Percentiles rank a stretch among this genome's conserved stretches.
These are phyloP conservation scores for Triadica sebifera DNA, from an alignment of 345 rosid species.

Conservation along the genomic window DNA sequence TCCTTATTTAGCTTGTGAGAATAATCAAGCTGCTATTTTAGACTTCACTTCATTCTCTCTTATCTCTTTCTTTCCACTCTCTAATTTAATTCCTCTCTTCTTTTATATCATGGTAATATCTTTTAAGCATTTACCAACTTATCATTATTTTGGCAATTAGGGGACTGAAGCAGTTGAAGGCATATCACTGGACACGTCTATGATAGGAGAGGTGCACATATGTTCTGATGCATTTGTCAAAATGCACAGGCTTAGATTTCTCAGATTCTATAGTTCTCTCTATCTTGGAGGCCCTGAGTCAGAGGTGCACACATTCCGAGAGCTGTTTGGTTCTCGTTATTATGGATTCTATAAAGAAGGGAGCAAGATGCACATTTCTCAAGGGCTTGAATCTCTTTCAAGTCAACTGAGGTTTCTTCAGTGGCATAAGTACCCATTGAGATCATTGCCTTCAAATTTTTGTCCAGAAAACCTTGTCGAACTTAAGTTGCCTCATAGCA, in stretches of 20 bases:
- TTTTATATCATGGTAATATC: not conserved
- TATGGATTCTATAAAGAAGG: not conserved
- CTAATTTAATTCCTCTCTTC: too few relatives aligned
- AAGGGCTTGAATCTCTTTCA: constrained; percentile 3
- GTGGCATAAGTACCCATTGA: constrained; percentile 9
- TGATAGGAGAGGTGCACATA: not conserved
- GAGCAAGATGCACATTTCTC: not conserved
- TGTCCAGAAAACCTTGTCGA: constrained; percentile 12
- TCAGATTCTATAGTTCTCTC: not conserved
- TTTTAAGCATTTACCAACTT: not conserved
- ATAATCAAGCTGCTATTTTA: too few relatives aligned
- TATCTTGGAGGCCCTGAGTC: not conserved
- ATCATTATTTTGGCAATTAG: not conserved
- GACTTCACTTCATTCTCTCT: too few relatives aligned
- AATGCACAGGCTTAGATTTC: constrained; percentile 14
- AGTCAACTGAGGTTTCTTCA: constrained; percentile 9
- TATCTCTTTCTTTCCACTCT: too few relatives aligned
- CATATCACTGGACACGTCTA: not conserved
- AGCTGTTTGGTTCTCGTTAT: not conserved
- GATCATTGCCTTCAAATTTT: constrained; percentile 5
- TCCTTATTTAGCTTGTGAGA: too few relatives aligned
- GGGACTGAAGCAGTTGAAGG: constrained; percentile 8
- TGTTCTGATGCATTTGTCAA: not conserved
- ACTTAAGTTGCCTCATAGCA: not conserved
- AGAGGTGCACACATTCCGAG: not conserved